Evolutionary conservation across 2,329 filamentous ascomycete genomes (phyloP).

Genomic region (Pseudogymnoascus verrucosus): DNA sequence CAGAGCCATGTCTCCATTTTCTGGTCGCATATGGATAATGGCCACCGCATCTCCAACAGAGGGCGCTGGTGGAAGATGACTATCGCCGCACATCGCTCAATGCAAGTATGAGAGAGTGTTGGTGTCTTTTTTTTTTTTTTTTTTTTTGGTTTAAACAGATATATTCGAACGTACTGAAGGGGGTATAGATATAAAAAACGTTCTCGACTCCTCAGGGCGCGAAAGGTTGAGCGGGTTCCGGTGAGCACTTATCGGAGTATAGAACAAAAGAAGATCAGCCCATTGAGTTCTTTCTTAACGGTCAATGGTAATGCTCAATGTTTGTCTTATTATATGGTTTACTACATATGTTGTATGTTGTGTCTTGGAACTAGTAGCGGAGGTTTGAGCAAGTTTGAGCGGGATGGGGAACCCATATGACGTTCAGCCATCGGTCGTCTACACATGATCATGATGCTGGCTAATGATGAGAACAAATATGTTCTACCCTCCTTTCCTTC

Average conservation of each 20-base stretch:
- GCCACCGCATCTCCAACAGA: constrained; percentile 3
- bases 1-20: neutral
- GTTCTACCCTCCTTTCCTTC: neutral
- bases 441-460: neutral
- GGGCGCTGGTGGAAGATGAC: constrained; percentile 7
- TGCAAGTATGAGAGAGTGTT: neutral
- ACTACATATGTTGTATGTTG: neutral
- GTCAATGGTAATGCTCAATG: neutral
- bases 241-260: neutral
- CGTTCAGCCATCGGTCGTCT: neutral
- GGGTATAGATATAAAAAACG: neutral
- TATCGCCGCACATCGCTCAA: constrained; percentile 7
- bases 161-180: neutral
- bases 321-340: neutral
- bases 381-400: constrained; percentile 10
- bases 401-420: neutral
- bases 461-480: neutral
- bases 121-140: too few relatives aligned
- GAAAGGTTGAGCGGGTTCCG: neutral
- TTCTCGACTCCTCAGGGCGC: neutral
- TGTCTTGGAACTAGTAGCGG: neutral
- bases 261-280: neutral
- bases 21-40: neutral
- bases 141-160: too few relatives aligned
- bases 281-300: neutral